Percentiles rank a stretch among this genome's conserved stretches.
These are phyloP conservation scores for Thalassiosira hispida DNA, from an alignment of 352 stramenopile genomes.

Conservation along the genomic window DNA sequence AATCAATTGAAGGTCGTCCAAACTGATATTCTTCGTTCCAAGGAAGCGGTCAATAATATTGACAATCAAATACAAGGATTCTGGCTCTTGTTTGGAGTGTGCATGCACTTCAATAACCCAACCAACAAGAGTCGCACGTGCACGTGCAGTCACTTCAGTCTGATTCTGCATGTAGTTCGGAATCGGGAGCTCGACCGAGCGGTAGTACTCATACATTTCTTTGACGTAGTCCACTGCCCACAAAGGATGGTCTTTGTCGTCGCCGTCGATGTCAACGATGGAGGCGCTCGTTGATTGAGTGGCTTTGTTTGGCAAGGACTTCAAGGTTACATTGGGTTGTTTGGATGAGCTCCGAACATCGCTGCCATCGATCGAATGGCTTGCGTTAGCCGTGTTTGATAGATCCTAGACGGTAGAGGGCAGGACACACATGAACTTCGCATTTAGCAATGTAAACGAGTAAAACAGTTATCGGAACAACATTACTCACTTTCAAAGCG, in stretches of 20 bases:
- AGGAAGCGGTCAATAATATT: constrained; percentile 97
- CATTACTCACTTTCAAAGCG: neutral
- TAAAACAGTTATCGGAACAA: neutral
- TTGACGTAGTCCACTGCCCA: constrained; percentile 84
- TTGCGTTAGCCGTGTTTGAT: neutral
- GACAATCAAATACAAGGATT: constrained; percentile 95
- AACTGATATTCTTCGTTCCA: constrained; percentile 83
- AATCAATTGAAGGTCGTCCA: constrained; percentile 93
- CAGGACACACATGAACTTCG: no score
- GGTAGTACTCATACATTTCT: constrained; percentile 86
- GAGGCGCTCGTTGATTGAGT: neutral
- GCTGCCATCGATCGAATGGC: neutral
- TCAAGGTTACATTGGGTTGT: neutral
- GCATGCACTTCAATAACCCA: constrained; percentile 98
- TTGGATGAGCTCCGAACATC: neutral
- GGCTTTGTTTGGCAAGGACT: neutral
- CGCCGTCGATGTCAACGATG: constrained; percentile 75
- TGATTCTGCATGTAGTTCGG: constrained; percentile 88
- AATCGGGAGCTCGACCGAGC: constrained; percentile 66
- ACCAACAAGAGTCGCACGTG: constrained; percentile 97
- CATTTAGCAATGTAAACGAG: neutral
- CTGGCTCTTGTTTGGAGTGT: constrained; percentile 91
- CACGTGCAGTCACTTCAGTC: constrained; percentile 96
- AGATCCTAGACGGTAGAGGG: no score
- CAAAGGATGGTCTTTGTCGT: constrained; percentile 82